Conservation (phyloP, 106 monocot genomes). For the Narthecium ossifragum region DNA sequence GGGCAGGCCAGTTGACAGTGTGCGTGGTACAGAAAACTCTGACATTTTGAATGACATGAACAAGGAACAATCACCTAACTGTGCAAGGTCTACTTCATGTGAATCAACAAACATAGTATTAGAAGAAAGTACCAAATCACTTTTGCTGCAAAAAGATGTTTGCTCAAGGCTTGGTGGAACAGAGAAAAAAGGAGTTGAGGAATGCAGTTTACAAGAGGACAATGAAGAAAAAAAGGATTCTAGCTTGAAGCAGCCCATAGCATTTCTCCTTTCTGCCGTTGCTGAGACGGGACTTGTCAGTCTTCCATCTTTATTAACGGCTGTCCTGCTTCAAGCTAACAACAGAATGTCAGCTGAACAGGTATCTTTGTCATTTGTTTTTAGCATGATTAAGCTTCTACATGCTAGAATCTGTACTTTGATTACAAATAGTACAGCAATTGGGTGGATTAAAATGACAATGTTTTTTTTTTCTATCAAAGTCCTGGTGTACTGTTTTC, state of each 20-base stretch:
- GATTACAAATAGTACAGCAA: too few species aligned
- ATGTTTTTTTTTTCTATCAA: too few species aligned
- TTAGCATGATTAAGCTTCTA: not conserved
- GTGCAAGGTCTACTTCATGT: constrained; percentile 2
- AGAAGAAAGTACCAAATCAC: constrained; percentile 20
- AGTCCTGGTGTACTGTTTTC: too few species aligned
- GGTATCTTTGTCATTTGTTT: constrained; percentile 21
- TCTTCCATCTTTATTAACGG: constrained; percentile 92
- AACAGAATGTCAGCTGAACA: constrained; percentile 81
- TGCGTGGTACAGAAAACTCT: constrained; percentile 14
- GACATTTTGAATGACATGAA: constrained; percentile 14
- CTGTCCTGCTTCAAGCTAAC: constrained; percentile 92
- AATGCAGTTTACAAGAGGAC: constrained; percentile 7
- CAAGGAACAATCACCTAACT: constrained; percentile 6
- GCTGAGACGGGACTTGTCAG: constrained; percentile 88
- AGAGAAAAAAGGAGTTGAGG: constrained; percentile 25
- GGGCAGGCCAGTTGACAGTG: constrained; percentile 1
- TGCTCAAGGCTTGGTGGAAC: constrained; percentile 11
- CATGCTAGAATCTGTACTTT: too few species aligned
- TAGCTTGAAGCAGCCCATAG: constrained; percentile 49
- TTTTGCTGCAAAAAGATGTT: constrained; percentile 24
- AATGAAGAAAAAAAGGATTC: constrained; percentile 27
- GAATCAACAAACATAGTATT: constrained; percentile 5
- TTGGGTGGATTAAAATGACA: too few species aligned
- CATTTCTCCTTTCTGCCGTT: constrained; percentile 62